Conservation (phyloP, 2,329 filamentous ascomycete genomes). For the Dothideomycetes sp. region DNA sequence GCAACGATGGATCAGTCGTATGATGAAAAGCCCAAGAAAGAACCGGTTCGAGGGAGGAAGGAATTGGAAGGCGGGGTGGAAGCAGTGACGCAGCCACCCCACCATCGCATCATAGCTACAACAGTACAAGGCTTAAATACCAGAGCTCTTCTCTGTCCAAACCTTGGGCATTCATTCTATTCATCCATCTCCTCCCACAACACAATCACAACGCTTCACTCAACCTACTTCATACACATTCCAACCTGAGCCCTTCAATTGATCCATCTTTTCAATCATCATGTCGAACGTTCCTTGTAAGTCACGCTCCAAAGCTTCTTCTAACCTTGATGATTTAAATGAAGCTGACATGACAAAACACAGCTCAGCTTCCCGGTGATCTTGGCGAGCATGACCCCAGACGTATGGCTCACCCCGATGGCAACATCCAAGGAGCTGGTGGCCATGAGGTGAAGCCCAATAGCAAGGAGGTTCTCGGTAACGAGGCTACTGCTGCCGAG, state of each 20-base stretch:
- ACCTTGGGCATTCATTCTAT: no score
- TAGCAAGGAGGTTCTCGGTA: background rate
- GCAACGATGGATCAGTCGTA: no score
- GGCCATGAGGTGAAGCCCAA: slow-evolving; percentile 8
- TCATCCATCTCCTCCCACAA: background rate
- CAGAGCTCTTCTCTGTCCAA: no score
- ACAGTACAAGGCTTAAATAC: no score
- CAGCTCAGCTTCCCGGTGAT: slow-evolving; percentile 12
- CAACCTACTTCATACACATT: background rate
- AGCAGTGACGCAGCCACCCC: no score
- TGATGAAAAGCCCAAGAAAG: no score
- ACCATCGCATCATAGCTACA: no score
- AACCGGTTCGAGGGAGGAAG: no score
- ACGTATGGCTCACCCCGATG: slow-evolving; percentile 6
- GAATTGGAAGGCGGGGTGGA: no score
- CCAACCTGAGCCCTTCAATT: background rate
- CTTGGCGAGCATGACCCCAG: slow-evolving; percentile 12
- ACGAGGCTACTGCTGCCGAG: slow-evolving; percentile 4
- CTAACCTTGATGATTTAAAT: no score
- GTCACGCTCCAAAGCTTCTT: background rate
- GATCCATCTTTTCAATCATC: background rate
- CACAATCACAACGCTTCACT: background rate
- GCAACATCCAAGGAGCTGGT: slow-evolving; percentile 7
- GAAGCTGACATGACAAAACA: no score
- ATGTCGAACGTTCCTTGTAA: slow-evolving; percentile 11